phyloP scores from a whole-genome alignment of 805 yeast species.

The Candida ortonii region DNA sequence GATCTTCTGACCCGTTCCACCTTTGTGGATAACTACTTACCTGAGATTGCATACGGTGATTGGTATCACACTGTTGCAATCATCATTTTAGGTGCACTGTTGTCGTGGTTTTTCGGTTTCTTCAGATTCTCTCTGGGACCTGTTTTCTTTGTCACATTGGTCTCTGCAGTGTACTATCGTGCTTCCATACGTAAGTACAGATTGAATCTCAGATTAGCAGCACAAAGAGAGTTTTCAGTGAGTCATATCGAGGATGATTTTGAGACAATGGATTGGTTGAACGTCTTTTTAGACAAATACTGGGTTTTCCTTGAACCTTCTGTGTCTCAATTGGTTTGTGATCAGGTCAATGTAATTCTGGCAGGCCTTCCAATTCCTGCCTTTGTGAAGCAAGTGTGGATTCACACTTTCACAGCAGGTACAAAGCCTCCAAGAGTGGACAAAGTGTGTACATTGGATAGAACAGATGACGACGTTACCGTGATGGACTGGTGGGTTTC shows the following conservation, averaged over 20 bases:
- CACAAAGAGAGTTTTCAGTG: slow-evolving; percentile 82
- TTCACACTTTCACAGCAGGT: slow-evolving; percentile 87
- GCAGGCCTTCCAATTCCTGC: slow-evolving; percentile 79
- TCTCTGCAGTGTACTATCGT: slow-evolving; percentile 71
- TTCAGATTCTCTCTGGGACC: slow-evolving; percentile 77
- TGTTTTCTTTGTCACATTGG: slow-evolving; percentile 65
- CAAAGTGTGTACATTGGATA: slow-evolving; percentile 80
- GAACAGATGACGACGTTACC: slow-evolving; percentile 88
- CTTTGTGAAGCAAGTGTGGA: slow-evolving; percentile 78
- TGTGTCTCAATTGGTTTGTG: slow-evolving; percentile 78
- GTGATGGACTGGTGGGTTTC: slow-evolving; percentile 98
- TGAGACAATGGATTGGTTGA: slow-evolving; percentile 95
- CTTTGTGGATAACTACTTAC: slow-evolving; percentile 69
- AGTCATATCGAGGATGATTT: slow-evolving; percentile 80
- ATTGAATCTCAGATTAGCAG: slow-evolving; percentile 66
- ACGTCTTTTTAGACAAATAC: slow-evolving; percentile 81
- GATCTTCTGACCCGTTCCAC: slow-evolving; percentile 74
- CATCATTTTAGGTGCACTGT: slow-evolving; percentile 60
- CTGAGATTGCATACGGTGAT: slow-evolving; percentile 80
- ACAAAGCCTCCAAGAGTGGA: slow-evolving; percentile 95
- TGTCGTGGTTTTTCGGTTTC: slow-evolving; percentile 79
- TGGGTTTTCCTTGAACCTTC: slow-evolving; percentile 93
- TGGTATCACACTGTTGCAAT: slow-evolving; percentile 92
- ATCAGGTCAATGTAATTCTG: slow-evolving; percentile 78
- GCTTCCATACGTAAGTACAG: slow-evolving; percentile 81